Evolutionary conservation across 371 early-diverging fungal species (phyloP), one percentile per base, ranked within the genome.

Genomic region (Choanephora cucurbitarum): DNA sequence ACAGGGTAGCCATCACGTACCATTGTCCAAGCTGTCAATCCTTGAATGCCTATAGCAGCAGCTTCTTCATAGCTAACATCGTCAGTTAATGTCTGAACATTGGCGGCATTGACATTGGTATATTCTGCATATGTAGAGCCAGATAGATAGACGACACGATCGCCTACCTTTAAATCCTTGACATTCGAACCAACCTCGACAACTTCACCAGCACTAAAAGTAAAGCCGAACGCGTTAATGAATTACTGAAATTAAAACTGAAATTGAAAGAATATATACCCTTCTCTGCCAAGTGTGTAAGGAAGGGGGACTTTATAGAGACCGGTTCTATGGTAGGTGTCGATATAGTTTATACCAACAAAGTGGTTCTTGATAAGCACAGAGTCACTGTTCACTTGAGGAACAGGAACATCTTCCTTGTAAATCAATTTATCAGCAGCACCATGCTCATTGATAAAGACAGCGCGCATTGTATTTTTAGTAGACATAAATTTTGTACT

Each of bases 321-420:
- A 23, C 98, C 98, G 11, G 82, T 71, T 53, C 98, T 88, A 57
- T 91, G 94, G 68, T 96, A 95, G 0, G 91, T 96, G 67, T 97
- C 98, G 55, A 97, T 95, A 49, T 81, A 95, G 75, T 96, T 97
- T 53, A 97, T 82, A 10, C 79, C 98, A 11, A 85, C 79, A 49
- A 74, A 83, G 8, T 78, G 79, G 70, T 95, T 96, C 62, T 86
- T 84, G 57, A 97, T 85, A 17, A 96, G 72, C 13, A 96, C 66
- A 22, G 85, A 72, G 41, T 83, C 82, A 22, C 65, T 58, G 1
- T 58, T 58, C 0, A 83, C 74, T 44, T 74, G 62, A 2, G 86
- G 85, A 10, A 57, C 56, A 40, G 81, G 78, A 6, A 83, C 59
- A 18, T 82, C 71, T 34, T 72, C 73, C 15, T 13, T 24, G 56